Evolutionary conservation across 306 rosid species (phyloP).

Genomic region (Gastrolobium bilobum): DNA sequence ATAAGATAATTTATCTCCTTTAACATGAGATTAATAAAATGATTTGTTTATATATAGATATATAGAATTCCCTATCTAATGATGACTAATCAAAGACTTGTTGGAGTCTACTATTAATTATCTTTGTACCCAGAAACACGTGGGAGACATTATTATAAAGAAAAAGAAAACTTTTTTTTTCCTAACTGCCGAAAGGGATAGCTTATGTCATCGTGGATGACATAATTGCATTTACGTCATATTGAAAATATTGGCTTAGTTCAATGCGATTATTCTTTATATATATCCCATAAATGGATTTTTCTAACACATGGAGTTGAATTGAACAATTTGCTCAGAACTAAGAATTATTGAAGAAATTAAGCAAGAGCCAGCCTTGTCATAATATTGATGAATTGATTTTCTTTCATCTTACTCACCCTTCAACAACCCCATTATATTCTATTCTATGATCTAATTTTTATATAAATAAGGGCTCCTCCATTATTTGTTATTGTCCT

Average conservation of each 20-base stretch:
- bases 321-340: slow-evolving; percentile 41
- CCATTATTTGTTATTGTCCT: neutral
- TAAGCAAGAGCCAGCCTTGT: slow-evolving; percentile 6
- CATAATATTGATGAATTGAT: neutral
- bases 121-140: slow-evolving; percentile 33
- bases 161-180: neutral
- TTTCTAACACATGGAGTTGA: slow-evolving; percentile 63
- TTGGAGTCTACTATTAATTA: slow-evolving; percentile 14
- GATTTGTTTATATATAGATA: neutral
- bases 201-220: slow-evolving; percentile 39
- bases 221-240: neutral
- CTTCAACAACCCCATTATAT: slow-evolving; percentile 43
- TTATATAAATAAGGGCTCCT: slow-evolving; percentile 28
- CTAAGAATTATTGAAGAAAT: neutral
- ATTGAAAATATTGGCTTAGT: slow-evolving; percentile 24
- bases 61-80: neutral
- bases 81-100: neutral
- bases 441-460: neutral
- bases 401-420: slow-evolving; percentile 31
- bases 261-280: slow-evolving; percentile 39
- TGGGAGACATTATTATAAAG: neutral
- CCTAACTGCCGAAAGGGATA: neutral
- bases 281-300: neutral
- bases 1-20: too few relatives aligned
- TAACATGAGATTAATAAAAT: too few relatives aligned